phyloP scores from a whole-genome alignment of 305 asterid genomes.

The Striga hermonthica region DNA sequence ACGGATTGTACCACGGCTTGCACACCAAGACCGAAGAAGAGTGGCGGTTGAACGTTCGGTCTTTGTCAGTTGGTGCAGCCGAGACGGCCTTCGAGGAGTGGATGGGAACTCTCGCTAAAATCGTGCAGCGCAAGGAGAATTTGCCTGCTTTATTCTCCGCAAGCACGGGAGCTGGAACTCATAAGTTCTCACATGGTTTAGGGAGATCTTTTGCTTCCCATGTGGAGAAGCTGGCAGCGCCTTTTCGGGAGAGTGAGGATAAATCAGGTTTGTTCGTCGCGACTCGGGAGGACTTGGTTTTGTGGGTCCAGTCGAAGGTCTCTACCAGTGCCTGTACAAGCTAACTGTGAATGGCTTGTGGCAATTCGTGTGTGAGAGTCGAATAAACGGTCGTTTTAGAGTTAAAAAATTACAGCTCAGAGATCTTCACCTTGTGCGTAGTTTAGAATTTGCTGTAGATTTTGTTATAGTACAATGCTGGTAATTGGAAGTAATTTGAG shows the following conservation, averaged over 20 bases:
- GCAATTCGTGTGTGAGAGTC: no score
- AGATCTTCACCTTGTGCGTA: conserved; percentile 9
- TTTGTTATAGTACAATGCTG: conserved; percentile 29
- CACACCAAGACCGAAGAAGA: conserved; percentile 81
- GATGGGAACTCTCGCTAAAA: conserved; percentile 62
- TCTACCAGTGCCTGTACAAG: conserved; percentile 1
- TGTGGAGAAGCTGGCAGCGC: conserved; percentile 65
- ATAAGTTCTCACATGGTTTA: conserved; percentile 74
- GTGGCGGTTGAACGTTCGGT: conserved; percentile 78
- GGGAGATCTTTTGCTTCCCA: conserved; percentile 72
- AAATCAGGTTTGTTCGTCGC: conserved; percentile 82
- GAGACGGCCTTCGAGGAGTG: conserved; percentile 89
- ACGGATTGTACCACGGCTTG: conserved; percentile 78
- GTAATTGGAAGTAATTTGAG: conserved; percentile 10
- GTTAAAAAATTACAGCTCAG: conserved; percentile 19
- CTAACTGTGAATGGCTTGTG: no score
- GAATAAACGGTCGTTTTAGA: no score
- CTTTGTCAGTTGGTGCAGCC: conserved; percentile 88
- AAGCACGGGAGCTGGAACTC: conserved; percentile 80
- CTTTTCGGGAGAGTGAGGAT: conserved; percentile 63
- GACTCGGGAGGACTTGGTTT: conserved; percentile 58
- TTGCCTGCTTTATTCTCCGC: conserved; percentile 79
- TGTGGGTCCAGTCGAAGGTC: conserved; percentile 65
- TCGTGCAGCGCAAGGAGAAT: conserved; percentile 51
- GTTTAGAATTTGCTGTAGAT: conserved; percentile 4